These are phyloP conservation scores for Excoecaria agallocha DNA, from an alignment of 345 rosid species.

Conservation along the genomic window DNA sequence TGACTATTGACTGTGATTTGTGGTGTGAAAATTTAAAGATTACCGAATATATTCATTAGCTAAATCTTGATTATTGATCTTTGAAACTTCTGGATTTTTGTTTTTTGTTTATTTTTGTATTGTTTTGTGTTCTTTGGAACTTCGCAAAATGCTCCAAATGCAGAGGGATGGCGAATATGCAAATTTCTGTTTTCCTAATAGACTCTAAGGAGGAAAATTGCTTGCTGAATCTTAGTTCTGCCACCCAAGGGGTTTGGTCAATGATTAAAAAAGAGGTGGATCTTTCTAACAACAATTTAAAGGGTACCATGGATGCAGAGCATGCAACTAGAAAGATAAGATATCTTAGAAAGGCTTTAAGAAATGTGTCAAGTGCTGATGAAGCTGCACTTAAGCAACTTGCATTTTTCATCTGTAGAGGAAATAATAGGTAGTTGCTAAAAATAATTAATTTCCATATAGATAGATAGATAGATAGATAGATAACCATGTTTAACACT, in stretches of 20 bases:
- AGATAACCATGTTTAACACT: too few relatives aligned
- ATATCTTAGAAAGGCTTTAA: conserved; percentile 23
- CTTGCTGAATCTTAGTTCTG: conserved; percentile 42
- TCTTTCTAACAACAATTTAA: too few relatives aligned
- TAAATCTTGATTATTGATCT: too few relatives aligned
- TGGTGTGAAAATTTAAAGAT: too few relatives aligned
- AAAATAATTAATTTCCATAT: too few relatives aligned
- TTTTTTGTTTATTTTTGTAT: too few relatives aligned
- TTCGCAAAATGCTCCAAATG: conserved; percentile 37
- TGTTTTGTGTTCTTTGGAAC: too few relatives aligned
- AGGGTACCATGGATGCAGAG: conserved; percentile 17
- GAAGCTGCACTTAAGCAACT: conserved; percentile 40
- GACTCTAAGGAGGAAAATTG: conserved; percentile 54
- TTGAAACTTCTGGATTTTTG: too few relatives aligned
- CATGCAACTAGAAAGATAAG: conserved; percentile 37
- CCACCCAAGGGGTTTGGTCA: conserved; percentile 72
- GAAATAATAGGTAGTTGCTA: conserved; percentile 48
- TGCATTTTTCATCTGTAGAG: conserved; percentile 64
- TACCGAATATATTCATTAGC: too few relatives aligned
- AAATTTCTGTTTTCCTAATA: conserved; percentile 58
- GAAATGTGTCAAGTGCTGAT: conserved; percentile 28
- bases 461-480: too few relatives aligned
- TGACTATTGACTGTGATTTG: too few relatives aligned
- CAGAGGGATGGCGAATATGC: conserved; percentile 54
- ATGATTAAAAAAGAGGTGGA: conserved; percentile 57